Evolutionary conservation across 2,329 filamentous ascomycete genomes (phyloP), one percentile per base, ranked within the genome.

Genomic region (Passalora sequoiae): DNA sequence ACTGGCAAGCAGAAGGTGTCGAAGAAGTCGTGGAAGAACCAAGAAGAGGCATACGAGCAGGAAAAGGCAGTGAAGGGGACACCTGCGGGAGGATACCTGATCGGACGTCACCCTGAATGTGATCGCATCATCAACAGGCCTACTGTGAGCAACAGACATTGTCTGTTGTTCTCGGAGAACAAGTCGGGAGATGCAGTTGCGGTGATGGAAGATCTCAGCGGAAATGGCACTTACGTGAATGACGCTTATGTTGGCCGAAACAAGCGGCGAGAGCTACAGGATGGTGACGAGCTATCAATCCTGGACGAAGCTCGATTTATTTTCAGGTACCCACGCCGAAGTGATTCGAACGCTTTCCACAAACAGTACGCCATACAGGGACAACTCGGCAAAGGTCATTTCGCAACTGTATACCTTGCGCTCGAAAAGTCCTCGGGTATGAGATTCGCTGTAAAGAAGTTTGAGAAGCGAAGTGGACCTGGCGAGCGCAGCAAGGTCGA

Each of bases 221-320:
- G 83, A 61, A 98, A 98, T 62, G 92, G 92, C 38, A 98, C 94
- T 0, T 98, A 89, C 62, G 84, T 98, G 57, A 97, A 97, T 60
- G 89, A 96, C 57, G 84, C 83, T 12, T 76, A 94, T 21, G 80
- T 98, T 17, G 92, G 92, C 17, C 83, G 91, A 39, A 98, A 98
- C 66, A 88, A 95, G 65, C 78, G 88, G 42, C 80, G 91, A 46
- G 88, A 95, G 63, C 74, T 98, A 20, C 76, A 89, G 56, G 88
- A 97, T 57, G 82, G 86, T 27, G 92, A 98, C 55, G 89, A 97
- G 65, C 85, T 98, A 38, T 84, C 86, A 5, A 82, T 98, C 22
- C 75, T 94, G 37, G 82, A 88, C 58, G 83, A 87, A 60, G 87
- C 86, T 6, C 81, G 87, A 16, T 98, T 94, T 66, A 79, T 94